Percentiles rank a stretch among this genome's conserved stretches.
Evolutionary conservation across 345 rosid species (phyloP).

Genomic region (Hypericum androsaemum): DNA sequence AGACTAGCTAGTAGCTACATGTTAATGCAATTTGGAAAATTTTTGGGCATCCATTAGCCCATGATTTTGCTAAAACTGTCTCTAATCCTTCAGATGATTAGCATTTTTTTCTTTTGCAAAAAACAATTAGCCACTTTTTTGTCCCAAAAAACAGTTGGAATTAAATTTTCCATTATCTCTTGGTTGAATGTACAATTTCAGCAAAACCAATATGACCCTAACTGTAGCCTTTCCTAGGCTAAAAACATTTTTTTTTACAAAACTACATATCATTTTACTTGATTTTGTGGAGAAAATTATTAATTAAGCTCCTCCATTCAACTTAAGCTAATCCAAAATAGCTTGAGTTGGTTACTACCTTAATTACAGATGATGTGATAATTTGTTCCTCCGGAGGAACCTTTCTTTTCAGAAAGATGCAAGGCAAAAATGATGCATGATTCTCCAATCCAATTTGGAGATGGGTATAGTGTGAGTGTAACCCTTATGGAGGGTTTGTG

Average conservation of each 20-base stretch:
- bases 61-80: slow-evolving; percentile 26
- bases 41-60: slow-evolving; percentile 19
- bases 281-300: slow-evolving; percentile 16
- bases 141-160: slow-evolving; percentile 14
- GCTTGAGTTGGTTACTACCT: slow-evolving; percentile 25
- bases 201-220: slow-evolving; percentile 36
- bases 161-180: slow-evolving; percentile 31
- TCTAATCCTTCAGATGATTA: slow-evolving; percentile 27
- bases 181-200: slow-evolving; percentile 38
- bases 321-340: slow-evolving; percentile 33
- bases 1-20: slow-evolving; percentile 31
- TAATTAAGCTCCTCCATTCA: slow-evolving; percentile 11
- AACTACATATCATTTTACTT: slow-evolving; percentile 19
- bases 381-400: slow-evolving; percentile 40
- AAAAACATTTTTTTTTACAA: slow-evolving; percentile 18
- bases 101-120: slow-evolving; percentile 12
- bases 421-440: slow-evolving; percentile 18
- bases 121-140: slow-evolving; percentile 34
- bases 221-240: slow-evolving; percentile 61
- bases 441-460: slow-evolving; percentile 20
- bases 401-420: slow-evolving; percentile 25
- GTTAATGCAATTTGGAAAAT: slow-evolving; percentile 29
- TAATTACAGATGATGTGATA: slow-evolving; percentile 11
- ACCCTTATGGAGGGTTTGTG: slow-evolving; percentile 52
- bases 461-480: slow-evolving; percentile 17